Percentiles rank a stretch among this genome's conserved stretches.
phyloP scores from a whole-genome alignment of 352 stramenopile species.

The Phytophthora chlamydospora region DNA sequence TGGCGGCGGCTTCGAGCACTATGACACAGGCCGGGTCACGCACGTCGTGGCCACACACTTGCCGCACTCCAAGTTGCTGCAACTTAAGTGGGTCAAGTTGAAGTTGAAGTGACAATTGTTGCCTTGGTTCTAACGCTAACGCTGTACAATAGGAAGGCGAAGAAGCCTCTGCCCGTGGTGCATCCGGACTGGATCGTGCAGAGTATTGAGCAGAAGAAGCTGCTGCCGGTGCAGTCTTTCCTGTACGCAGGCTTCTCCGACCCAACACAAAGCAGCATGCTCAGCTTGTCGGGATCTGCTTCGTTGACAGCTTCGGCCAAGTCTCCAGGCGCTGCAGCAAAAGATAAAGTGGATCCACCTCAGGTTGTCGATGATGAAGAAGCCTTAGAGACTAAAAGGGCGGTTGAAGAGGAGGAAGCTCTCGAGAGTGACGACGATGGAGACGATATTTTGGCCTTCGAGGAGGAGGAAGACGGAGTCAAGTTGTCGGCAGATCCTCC shows the following conservation, averaged over 20 bases:
- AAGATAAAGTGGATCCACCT: slow-evolving; percentile 3
- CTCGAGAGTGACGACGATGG: slow-evolving; percentile 5
- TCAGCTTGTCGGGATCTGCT: slow-evolving; percentile 14
- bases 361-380: slow-evolving; percentile 5
- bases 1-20: slow-evolving; percentile 89
- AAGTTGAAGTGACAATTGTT: slow-evolving; percentile 16
- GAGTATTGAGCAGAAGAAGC: slow-evolving; percentile 71
- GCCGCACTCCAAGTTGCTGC: slow-evolving; percentile 82
- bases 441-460: slow-evolving; percentile 13
- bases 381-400: slow-evolving; percentile 14
- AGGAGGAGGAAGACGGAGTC: slow-evolving; percentile 16
- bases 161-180: slow-evolving; percentile 75
- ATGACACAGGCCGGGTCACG: slow-evolving; percentile 85
- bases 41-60: slow-evolving; percentile 90
- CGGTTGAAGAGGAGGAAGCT: background rate
- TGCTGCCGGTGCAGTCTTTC: slow-evolving; percentile 85
- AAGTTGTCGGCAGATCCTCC: background rate
- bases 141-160: slow-evolving; percentile 48
- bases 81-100: slow-evolving; percentile 72
- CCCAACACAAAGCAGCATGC: slow-evolving; percentile 60
- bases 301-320: background rate
- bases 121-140: background rate
- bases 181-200: slow-evolving; percentile 93
- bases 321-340: background rate
- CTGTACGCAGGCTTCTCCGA: slow-evolving; percentile 86